These are phyloP conservation scores for Trichoderma sp. DNA, from an alignment of 2,329 filamentous ascomycete species.

Conservation along the genomic window DNA sequence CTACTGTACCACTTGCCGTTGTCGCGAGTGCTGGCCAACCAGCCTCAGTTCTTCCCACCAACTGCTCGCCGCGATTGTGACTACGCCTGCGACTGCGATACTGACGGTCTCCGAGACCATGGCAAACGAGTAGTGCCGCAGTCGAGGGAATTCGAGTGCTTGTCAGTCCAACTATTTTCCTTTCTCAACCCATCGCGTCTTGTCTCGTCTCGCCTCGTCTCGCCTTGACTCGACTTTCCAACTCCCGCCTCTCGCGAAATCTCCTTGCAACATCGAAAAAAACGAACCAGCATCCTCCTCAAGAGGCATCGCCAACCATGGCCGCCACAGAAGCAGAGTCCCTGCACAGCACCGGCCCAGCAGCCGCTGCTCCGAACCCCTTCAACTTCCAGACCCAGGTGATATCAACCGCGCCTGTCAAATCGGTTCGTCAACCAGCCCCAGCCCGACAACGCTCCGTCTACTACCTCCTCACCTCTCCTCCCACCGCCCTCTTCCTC, in stretches of 20 bases:
- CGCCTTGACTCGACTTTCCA: too few species aligned
- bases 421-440: conserved; percentile 61
- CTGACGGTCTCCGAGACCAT: background rate
- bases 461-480: too few species aligned
- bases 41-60: background rate
- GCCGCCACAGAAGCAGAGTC: conserved; percentile 29
- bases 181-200: background rate
- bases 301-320: conserved; percentile 1
- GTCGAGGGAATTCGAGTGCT: background rate
- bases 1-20: too few species aligned
- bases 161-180: background rate
- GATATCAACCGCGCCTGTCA: conserved; percentile 73
- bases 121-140: background rate
- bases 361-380: conserved; percentile 57
- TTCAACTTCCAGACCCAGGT: conserved; percentile 94
- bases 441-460: background rate
- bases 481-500: background rate
- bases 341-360: conserved; percentile 30
- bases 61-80: background rate
- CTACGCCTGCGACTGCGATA: background rate
- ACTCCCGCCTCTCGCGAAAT: background rate
- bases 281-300: too few species aligned
- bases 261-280: background rate
- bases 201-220: too few species aligned
- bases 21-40: too few species aligned